These are phyloP conservation scores for Cyberlindnera petersonii DNA, from an alignment of 805 yeast species.

Conservation along the genomic window DNA sequence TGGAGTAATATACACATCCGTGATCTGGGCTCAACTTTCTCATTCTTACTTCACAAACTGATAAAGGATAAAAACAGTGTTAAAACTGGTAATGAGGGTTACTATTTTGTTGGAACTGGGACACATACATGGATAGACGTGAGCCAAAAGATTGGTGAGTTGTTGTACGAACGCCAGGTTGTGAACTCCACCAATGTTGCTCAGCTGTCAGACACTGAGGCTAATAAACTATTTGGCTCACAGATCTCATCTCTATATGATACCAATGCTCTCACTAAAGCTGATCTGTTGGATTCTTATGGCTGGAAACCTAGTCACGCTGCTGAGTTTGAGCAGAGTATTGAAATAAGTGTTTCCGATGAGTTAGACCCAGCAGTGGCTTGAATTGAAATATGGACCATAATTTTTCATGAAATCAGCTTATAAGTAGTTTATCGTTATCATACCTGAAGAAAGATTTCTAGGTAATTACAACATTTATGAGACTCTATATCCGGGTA, in stretches of 20 bases:
- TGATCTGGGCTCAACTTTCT: conserved; percentile 33
- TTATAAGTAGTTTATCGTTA: no score
- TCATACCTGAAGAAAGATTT: no score
- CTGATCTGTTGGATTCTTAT: conserved; percentile 26
- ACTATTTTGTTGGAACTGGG: conserved; percentile 33
- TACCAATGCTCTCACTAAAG: conserved; percentile 29
- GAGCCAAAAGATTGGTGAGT: conserved; percentile 23
- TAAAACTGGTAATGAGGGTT: conserved; percentile 32
- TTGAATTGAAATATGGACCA: no score
- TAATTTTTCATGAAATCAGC: no score
- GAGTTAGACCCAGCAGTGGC: background rate
- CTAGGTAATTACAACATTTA: no score
- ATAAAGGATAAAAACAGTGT: conserved; percentile 20
- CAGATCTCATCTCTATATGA: conserved; percentile 27
- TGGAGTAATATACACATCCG: conserved; percentile 37
- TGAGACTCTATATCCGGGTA: no score
- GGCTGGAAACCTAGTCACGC: conserved; percentile 29
- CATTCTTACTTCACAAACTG: conserved; percentile 25
- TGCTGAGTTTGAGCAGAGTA: conserved; percentile 9
- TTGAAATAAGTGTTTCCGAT: conserved; percentile 6
- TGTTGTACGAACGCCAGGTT: conserved; percentile 18
- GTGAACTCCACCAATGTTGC: conserved; percentile 20
- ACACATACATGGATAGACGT: conserved; percentile 32
- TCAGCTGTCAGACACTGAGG: conserved; percentile 17
- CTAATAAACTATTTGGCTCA: conserved; percentile 15